A percentile compares a stretch with the other conserved stretches of the same genome.
phyloP scores from a whole-genome alignment of 2,329 filamentous ascomycete species.

The Cordyceps cateniannulata region DNA sequence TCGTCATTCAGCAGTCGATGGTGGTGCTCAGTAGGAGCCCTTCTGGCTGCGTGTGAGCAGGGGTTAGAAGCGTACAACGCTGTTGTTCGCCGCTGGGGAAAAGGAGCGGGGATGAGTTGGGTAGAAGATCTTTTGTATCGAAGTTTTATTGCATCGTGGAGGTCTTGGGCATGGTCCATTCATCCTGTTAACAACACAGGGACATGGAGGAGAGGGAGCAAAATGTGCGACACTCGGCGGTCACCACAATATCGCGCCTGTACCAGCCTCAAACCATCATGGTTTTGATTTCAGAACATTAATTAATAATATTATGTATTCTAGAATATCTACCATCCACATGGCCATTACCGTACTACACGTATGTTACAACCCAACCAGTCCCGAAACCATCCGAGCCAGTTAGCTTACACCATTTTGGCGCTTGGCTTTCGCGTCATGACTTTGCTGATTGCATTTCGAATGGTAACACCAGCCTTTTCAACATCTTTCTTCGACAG shows the following conservation, averaged over 20 bases:
- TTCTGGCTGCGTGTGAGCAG: too few relatives aligned
- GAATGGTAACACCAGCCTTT: conserved; percentile 80
- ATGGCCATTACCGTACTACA: neutral
- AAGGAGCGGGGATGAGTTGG: too few relatives aligned
- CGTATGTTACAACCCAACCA: neutral
- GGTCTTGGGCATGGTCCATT: too few relatives aligned
- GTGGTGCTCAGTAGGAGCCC: too few relatives aligned
- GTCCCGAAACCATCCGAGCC: neutral
- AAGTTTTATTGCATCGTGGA: too few relatives aligned
- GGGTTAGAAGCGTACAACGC: too few relatives aligned
- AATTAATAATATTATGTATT: neutral
- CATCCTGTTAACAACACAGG: too few relatives aligned
- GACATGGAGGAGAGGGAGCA: neutral
- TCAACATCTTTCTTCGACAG: conserved; percentile 92
- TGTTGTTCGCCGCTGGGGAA: too few relatives aligned
- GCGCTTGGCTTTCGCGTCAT: conserved; percentile 58
- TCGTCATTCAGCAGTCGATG: too few relatives aligned
- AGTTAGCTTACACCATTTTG: conserved; percentile 19
- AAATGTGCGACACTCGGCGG: neutral
- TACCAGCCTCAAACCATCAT: neutral
- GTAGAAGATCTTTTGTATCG: too few relatives aligned
- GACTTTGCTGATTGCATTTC: conserved; percentile 91
- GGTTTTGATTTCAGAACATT: neutral
- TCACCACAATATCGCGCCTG: too few relatives aligned
- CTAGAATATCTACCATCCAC: neutral